These are phyloP conservation scores for Lolium multiflorum DNA, from an alignment of 176 grass and related monocot genomes.

Conservation along the genomic window DNA sequence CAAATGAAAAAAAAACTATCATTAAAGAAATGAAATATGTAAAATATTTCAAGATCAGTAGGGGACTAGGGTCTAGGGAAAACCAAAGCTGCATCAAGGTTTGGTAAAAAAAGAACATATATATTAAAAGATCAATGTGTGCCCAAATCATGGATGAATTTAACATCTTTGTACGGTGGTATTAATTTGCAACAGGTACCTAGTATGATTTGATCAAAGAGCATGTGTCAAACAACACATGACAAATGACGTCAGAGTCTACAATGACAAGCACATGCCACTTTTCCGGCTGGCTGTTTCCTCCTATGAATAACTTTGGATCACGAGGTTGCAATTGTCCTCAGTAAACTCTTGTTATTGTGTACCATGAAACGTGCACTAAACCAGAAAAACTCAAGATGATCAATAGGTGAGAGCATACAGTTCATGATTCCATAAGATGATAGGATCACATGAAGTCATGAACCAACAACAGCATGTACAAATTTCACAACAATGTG, in stretches of 20 bases:
- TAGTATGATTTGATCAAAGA: slow-evolving; percentile 21
- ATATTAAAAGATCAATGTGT: not conserved
- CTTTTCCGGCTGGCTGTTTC: not conserved
- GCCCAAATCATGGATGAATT: slow-evolving; percentile 1
- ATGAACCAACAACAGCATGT: slow-evolving; percentile 27
- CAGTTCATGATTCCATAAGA: not conserved
- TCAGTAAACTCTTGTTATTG: slow-evolving; percentile 5
- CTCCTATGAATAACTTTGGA: not conserved
- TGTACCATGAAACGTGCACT: slow-evolving; percentile 11
- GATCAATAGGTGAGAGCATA: not conserved
- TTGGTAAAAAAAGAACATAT: not conserved
- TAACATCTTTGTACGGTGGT: slow-evolving; percentile 22
- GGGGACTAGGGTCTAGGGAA: not conserved
- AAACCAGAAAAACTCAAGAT: slow-evolving; percentile 18
- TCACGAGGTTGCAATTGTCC: not conserved
- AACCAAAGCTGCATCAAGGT: slow-evolving; percentile 27
- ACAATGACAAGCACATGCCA: not conserved
- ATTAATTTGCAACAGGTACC: not conserved
- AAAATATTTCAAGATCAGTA: slow-evolving; percentile 44
- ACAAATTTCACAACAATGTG: slow-evolving; percentile 15
- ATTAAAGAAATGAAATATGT: slow-evolving; percentile 20
- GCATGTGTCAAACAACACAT: slow-evolving; percentile 17
- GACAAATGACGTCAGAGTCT: not conserved
- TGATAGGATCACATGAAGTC: slow-evolving; percentile 19
- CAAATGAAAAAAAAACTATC: slow-evolving; percentile 25